Base-by-base conservation (phyloP, 495 filamentous ascomycete species). In the Baudoinia panamericana region DNA sequence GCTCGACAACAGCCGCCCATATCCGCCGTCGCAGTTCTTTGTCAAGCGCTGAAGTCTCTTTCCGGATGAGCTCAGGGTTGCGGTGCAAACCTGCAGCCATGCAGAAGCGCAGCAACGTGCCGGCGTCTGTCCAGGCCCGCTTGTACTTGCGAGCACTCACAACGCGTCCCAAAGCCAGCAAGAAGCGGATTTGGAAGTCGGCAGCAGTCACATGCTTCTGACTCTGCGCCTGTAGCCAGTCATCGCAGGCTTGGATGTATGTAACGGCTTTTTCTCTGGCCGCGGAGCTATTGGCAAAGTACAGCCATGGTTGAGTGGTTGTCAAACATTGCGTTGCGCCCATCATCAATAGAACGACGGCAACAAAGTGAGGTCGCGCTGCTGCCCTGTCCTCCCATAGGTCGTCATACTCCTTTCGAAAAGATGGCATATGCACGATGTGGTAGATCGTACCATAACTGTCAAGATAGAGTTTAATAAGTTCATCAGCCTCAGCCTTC, bases 31-130 rank as follows among this genome's bases (percentile, higher is more conserved):
- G 21, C 47, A 54, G 41, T 19, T 54, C 48, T 21, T 54, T 49
- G 33, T 54, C 51, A 3, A 54, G 37, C 8, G 41, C 39, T 10
- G 48, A 51, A 1, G 48, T 51, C 19, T 23, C 18, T 25, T 47
- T 50, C 7, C 48, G 32, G 2, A 54, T 23, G 10, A 51, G 28
- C 28, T 46, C 43, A 8, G 48, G 47, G 34, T 47, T 43, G 18
- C 51, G 51, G 23, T 54, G 51, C 13, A 54, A 26, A 1, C 51
- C 51, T n/a, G 51, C 51, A 13, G 43, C 31, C 51, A 54, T 54
- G 27, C 34, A 49, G 28, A 54, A 51, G 9, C 51, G 17, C 16
- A 54, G 12, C 28, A 51, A 25, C 0, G 43, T 48, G 6, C 51
- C 51, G 13, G 51, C 30, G 10, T 48, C 39, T 3, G 51, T 51